Base-by-base conservation (phyloP, 257 asterid species). In the Scutellaria galericulata region DNA sequence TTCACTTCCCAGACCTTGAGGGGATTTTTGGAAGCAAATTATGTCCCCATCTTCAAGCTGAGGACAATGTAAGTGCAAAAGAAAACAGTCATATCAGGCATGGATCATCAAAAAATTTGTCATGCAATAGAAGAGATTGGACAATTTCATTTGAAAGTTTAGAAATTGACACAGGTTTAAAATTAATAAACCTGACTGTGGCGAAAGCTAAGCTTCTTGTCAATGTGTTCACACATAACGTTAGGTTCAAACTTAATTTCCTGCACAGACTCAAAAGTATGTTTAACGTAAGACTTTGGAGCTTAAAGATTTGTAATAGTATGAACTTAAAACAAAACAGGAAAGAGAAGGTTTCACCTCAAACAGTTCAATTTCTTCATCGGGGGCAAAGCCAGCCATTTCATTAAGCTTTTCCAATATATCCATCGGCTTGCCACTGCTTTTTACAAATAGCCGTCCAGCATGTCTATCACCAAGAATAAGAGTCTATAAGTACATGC, bases 21-120 rank as follows among this genome's bases (percentile, higher is more conserved):
- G 79, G 20, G 84, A 68, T 72, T 83, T 90, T 78, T 88, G 97
- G 71, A 90, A 84, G 84, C 90, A 90, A 78, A 90, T 75, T 65
- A 90, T 86, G 52, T 90, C 97, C 68, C 97, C 97, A 70, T 90
- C 93, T 84, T 90, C 93, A 53, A 90, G 88, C 97, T 88, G 85
- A 66, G 46, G 31, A 45, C 39, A 62, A 39, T 71, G 70, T 37
- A 74, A 61, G 77, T 74, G 51, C 39, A 58, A 71, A 64, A 69
- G 12, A 64, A 74, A 73, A 68, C 37, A 22, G 20, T 31, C 14
- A 67, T 27, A 71, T 58, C 47, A 57, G 46, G 7, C 24, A 18
- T 27, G 9, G 14, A 39, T 51, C 7, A 18, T 57, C 44, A 2
- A 12, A 57, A 18, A 27, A 68, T 40, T 47, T 56, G 11, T 58